phyloP scores from a whole-genome alignment of 805 yeast species.

The Metschnikowia matae region DNA sequence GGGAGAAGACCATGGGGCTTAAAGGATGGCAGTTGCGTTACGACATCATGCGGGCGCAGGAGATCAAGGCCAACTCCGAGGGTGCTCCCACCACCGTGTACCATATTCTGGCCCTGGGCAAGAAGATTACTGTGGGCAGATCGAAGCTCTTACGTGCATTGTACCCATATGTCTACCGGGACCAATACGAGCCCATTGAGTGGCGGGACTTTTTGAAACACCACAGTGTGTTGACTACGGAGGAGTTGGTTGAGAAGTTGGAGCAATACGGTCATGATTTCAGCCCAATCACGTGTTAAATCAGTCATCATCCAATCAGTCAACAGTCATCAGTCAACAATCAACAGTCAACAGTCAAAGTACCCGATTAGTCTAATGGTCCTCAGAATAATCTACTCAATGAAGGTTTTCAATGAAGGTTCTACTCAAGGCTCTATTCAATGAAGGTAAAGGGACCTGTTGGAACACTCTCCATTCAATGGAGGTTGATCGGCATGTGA shows the following conservation, averaged over 20 bases:
- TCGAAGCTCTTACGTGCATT: conserved; percentile 54
- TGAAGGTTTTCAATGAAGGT: too few species aligned
- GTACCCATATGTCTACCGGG: conserved; percentile 46
- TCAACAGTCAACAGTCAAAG: too few species aligned
- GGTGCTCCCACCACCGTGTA: conserved; percentile 39
- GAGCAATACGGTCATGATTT: conserved; percentile 42
- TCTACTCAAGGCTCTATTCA: too few species aligned
- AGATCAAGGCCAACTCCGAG: conserved; percentile 36
- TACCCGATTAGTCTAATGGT: too few species aligned
- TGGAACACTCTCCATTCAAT: too few species aligned
- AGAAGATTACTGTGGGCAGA: conserved; percentile 57
- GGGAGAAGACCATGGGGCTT: conserved; percentile 90
- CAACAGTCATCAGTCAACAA: too few species aligned
- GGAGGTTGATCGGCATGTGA: too few species aligned
- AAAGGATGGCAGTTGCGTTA: conserved; percentile 89
- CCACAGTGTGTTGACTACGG: conserved; percentile 43
- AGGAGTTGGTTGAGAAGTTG: conserved; percentile 48
- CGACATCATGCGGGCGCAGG: conserved; percentile 52
- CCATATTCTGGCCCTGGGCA: conserved; percentile 41
- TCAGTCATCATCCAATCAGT: too few species aligned
- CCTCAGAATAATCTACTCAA: too few species aligned
- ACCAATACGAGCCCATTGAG: conserved; percentile 40
- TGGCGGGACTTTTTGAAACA: conserved; percentile 45
- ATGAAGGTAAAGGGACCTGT: too few species aligned
- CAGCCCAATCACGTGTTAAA: conserved; percentile 18